Base-by-base conservation (phyloP, 225 moss, liverwort and hornwort species). In the Sphagnum tenellum region DNA sequence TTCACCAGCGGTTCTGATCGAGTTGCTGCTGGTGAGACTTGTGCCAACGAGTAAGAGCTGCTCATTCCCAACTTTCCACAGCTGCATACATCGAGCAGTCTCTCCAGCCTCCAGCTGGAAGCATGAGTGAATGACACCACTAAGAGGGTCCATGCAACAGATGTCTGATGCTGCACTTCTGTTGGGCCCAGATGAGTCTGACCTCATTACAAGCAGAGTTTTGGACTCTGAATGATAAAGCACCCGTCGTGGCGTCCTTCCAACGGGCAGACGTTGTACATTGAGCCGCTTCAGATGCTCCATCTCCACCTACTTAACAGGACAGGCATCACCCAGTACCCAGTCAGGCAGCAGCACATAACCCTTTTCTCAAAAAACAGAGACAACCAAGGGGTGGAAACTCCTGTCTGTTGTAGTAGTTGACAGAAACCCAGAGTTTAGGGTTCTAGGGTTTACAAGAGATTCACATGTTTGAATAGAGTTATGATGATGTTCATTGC, bases 121-220 rank as follows among this genome's bases (percentile, higher is more conserved):
- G 76, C 85, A 87, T 61, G 78, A 89, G 69, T 85, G 78, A 63
- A 86, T 69, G 14, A 80, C 81, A 50, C 93, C 98, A 82, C 83
- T 91, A 3, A 93, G 72, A 64, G 98, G 98, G 68, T 99, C 98
- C 62, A 99, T 84, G 86, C 93, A 99, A 68, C 98, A 93, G 61
- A 99, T 75, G 75, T 99, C 98, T 65, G 90, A 93, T 59, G 84
- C 72, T 71, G 69, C 63, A 59, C 54, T 71, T 5, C 79, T 83
- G 69, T 77, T 77, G 66, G 73, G 69, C 29, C 74, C 78, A 60
- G 60, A 45, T 47, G 47, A 59, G 56, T 90, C 90, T 73, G 89
- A 84, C 56, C 93, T 79, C 85, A 93, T 86, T 44, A 93, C 90
- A 57, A 99, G 73, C 78, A 99, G 74, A 61, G 81, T 89, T 74